A percentile compares a stretch with the other conserved stretches of the same genome.
phyloP scores from a whole-genome alignment of 495 filamentous ascomycete genomes.

The Aspergillus sparsus region DNA sequence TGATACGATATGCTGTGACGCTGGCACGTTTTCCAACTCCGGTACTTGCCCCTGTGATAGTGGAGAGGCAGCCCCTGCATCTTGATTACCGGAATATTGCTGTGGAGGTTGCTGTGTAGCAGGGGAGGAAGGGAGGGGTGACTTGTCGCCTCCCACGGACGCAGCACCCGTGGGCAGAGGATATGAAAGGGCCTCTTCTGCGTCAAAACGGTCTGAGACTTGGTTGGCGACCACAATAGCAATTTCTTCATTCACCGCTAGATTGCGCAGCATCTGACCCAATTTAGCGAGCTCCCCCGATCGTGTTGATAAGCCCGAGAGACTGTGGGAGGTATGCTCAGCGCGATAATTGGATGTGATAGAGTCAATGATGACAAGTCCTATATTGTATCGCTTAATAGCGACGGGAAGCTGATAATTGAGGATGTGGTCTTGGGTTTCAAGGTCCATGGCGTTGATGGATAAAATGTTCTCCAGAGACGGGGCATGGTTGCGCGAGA shows the following conservation, averaged over 20 bases:
- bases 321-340: conserved; percentile 59
- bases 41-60: conserved; percentile 20
- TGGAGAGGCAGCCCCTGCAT: conserved; percentile 26
- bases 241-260: conserved; percentile 70
- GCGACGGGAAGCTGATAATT: conserved; percentile 86
- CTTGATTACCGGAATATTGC: conserved; percentile 18
- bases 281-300: conserved; percentile 70
- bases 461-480: conserved; percentile 70
- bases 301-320: conserved; percentile 47
- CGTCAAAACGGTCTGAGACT: conserved; percentile 83
- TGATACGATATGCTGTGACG: conserved; percentile 22
- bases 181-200: conserved; percentile 17
- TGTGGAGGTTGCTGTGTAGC: conserved; percentile 21
- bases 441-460: conserved; percentile 86
- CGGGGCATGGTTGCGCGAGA: conserved; percentile 52
- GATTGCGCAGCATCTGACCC: conserved; percentile 71
- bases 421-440: conserved; percentile 93
- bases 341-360: conserved; percentile 93
- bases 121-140: conserved; percentile 18
- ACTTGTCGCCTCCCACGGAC: conserved; percentile 1
- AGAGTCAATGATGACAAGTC: conserved; percentile 83
- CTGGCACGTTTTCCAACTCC: conserved; percentile 23
- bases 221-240: conserved; percentile 94
- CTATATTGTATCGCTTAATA: conserved; percentile 70
- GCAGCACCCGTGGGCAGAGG: conserved; percentile 12